Evolutionary conservation across 2,329 filamentous ascomycete species (phyloP).

Genomic region (Helotiales sp.): DNA sequence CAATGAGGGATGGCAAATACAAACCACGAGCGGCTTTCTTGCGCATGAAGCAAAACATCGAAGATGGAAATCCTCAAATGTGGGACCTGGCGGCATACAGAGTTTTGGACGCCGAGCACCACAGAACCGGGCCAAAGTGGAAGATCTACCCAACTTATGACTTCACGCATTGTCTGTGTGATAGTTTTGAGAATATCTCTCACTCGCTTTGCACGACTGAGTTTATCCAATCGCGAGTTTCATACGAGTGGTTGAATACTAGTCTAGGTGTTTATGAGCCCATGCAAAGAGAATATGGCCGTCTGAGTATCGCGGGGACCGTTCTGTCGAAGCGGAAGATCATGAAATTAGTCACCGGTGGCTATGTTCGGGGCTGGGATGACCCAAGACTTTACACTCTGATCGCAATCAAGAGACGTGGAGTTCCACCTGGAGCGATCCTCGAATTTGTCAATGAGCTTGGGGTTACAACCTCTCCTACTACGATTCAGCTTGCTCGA

Average conservation of each 20-base stretch:
- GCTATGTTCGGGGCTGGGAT: constrained; percentile 86
- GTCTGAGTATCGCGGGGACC: constrained; percentile 81
- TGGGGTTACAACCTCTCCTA: constrained; percentile 82
- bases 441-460: constrained; percentile 90
- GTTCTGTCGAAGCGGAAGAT: constrained; percentile 88
- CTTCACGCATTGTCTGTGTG: constrained; percentile 87
- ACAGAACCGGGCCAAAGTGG: constrained; percentile 83
- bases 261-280: constrained; percentile 83
- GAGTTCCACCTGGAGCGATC: constrained; percentile 86
- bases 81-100: constrained; percentile 95
- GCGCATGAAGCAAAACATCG: constrained; percentile 91
- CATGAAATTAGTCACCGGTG: constrained; percentile 75
- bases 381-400: constrained; percentile 90
- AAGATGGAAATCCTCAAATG: constrained; percentile 88
- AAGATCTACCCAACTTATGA: constrained; percentile 96
- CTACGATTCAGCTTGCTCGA: constrained; percentile 78
- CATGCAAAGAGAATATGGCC: constrained; percentile 88
- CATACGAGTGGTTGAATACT: constrained; percentile 90
- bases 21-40: constrained; percentile 81
- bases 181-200: constrained; percentile 90
- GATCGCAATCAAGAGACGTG: constrained; percentile 80
- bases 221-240: constrained; percentile 82
- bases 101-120: constrained; percentile 76
- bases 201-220: constrained; percentile 94
- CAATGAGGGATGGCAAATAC: constrained; percentile 92